Evolutionary conservation across 805 yeast genomes (phyloP).

Genomic region (Henningerozyma blattae): DNA sequence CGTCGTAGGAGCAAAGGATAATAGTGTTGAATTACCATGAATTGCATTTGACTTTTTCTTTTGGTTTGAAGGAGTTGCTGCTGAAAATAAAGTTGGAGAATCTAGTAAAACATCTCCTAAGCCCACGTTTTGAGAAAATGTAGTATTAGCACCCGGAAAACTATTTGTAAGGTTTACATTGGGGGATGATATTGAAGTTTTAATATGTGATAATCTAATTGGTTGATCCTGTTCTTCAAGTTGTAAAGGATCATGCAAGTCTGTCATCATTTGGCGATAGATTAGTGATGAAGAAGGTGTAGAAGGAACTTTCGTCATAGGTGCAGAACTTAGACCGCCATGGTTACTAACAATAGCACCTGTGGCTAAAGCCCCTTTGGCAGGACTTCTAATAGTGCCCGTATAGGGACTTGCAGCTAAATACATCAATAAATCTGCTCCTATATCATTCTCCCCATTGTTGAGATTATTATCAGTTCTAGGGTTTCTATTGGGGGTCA

Average conservation of each 20-base stretch:
- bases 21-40: background rate
- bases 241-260: background rate
- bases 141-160: background rate
- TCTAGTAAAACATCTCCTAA: slow-evolving; percentile 16
- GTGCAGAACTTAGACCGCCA: background rate
- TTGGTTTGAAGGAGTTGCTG: slow-evolving; percentile 8
- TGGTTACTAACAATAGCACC: background rate
- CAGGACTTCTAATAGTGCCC: slow-evolving; percentile 1
- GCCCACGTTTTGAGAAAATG: background rate
- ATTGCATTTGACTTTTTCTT: slow-evolving; percentile 5
- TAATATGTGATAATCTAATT: slow-evolving; percentile 19
- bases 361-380: background rate
- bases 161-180: background rate
- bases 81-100: slow-evolving; percentile 15
- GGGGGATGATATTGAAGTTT: slow-evolving; percentile 18
- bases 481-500: background rate
- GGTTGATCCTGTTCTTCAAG: slow-evolving; percentile 10
- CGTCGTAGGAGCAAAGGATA: slow-evolving; percentile 14
- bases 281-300: slow-evolving; percentile 15
- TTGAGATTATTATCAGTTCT: background rate
- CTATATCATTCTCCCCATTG: slow-evolving; percentile 16
- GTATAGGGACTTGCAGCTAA: slow-evolving; percentile 26
- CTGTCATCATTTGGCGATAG: background rate
- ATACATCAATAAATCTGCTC: slow-evolving; percentile 26
- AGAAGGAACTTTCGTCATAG: slow-evolving; percentile 9